Base-by-base conservation (phyloP, 768 basidiomycete genomes). In the Peribolospora kevripleyi region DNA sequence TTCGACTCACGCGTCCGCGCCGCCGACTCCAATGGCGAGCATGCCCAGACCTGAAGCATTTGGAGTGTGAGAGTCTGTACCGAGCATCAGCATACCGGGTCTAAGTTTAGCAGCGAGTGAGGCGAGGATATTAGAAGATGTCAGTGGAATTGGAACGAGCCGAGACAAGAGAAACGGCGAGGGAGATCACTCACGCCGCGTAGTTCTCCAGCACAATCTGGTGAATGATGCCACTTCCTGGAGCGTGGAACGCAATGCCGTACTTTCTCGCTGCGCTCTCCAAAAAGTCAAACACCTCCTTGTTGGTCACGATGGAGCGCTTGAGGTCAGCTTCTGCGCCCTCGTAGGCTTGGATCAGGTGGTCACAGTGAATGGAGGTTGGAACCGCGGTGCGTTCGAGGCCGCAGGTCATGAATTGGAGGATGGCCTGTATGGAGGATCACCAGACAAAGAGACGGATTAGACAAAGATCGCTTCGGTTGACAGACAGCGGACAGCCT, bases 181-280 rank as follows among this genome's bases (percentile, higher is more conserved):
- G 25, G 25, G 25, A 25, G 76, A 87, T 81, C 58, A 87, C 88
- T 5, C 86, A 88, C 49, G 88, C 87, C 39, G 90, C 88, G 65
- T 95, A 95, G 63, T 91, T 91, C 68, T 98, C 91, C 55, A 98
- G 73, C 3, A 98, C 91, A 57, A 97, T 93, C 65, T 97, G 93
- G 67, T 98, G 93, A 59, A 98, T 91, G 59, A 72, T 72, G 58
- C 71, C 71, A 11, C 81, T 83, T 40, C 93, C 93, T 41, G 93
- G 93, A 62, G 76, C 73, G 91, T 93, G 97, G 68, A 97, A 98
- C 69, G 95, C 91, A 60, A 97, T 93, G 40, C 91, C 72, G 62
- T 72, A 71, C 62, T 71, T 71, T 56, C 66, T 61, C 3, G 68
- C 53, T 38, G 64, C 62, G 39, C 56, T 57, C 69, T 91, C 80